A percentile compares a stretch with the other conserved stretches of the same genome.
These are phyloP conservation scores for Leishmania guyanensis DNA, from an alignment of 208 protist species.

Conservation along the genomic window DNA sequence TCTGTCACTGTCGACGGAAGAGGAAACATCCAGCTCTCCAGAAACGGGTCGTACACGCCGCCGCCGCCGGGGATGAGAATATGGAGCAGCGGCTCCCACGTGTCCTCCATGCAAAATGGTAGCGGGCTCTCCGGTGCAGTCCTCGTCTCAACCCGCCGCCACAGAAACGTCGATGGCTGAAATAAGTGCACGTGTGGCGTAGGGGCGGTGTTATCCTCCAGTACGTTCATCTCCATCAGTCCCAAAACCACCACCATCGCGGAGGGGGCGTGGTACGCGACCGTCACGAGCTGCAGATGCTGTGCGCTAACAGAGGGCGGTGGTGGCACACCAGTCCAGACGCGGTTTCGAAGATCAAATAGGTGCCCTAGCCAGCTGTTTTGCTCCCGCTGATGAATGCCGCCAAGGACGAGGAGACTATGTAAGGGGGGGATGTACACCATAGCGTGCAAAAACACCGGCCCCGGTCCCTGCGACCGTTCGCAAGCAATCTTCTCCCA, in stretches of 20 bases:
- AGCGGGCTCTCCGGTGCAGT: constrained; percentile 76
- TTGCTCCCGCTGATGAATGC: constrained; percentile 83
- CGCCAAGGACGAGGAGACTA: constrained; percentile 81
- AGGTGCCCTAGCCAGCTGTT: constrained; percentile 83
- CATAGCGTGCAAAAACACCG: constrained; percentile 81
- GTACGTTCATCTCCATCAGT: constrained; percentile 34
- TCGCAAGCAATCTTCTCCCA: constrained; percentile 86
- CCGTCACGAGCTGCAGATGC: constrained; percentile 76
- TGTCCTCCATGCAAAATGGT: constrained; percentile 67
- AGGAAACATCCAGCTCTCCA: constrained; percentile 79
- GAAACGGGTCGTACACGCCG: constrained; percentile 60
- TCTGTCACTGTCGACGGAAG: constrained; percentile 18
- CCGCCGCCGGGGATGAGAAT: constrained; percentile 62
- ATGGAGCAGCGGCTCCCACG: constrained; percentile 70
- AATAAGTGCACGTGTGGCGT: constrained; percentile 69
- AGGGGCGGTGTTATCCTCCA: constrained; percentile 8
- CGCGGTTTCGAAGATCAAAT: constrained; percentile 78
- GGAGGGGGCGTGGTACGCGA: constrained; percentile 43
- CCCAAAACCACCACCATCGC: constrained; percentile 71
- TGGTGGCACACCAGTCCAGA: constrained; percentile 82
- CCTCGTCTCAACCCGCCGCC: constrained; percentile 67
- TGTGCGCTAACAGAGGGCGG: constrained; percentile 63
- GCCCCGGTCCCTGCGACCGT: constrained; percentile 62
- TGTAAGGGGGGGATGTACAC: constrained; percentile 63
- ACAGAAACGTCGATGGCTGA: constrained; percentile 67